Conservation (phyloP, 169 alveolate genomes). For the Eimeria maxima region DNA sequence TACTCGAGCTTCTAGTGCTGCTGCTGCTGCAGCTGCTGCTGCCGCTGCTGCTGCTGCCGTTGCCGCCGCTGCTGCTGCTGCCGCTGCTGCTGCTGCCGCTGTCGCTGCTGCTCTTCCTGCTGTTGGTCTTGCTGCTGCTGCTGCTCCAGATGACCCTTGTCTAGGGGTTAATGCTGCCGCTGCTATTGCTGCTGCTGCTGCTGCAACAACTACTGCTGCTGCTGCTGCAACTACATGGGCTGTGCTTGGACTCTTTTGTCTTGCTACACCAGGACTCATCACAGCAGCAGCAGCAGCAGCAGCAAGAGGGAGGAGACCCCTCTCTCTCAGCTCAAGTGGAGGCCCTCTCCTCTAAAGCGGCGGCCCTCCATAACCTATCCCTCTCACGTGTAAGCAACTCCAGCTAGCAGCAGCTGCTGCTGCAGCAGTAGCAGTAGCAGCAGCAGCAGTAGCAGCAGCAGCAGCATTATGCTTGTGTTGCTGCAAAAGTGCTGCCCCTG, state of each 20-base stretch:
- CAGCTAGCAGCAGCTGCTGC: constrained; percentile 30
- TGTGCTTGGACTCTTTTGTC: neutral
- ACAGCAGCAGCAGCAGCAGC: neutral
- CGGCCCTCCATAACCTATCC: neutral
- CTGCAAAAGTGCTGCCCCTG: too few species aligned
- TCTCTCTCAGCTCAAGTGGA: neutral
- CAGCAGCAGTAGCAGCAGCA: neutral
- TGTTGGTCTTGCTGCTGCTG: too few species aligned
- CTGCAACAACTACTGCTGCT: too few species aligned
- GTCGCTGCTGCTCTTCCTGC: too few species aligned
- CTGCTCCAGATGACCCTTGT: too few species aligned
- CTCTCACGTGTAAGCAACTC: neutral
- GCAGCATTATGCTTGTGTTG: neutral
- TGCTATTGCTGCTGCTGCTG: too few species aligned
- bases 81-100: too few species aligned
- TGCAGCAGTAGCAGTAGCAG: neutral
- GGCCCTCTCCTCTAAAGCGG: neutral
- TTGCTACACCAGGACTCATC: neutral
- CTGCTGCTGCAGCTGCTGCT: neutral
- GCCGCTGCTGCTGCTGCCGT: neutral
- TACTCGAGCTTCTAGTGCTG: neutral
- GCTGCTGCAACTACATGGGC: too few species aligned
- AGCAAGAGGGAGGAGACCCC: neutral
- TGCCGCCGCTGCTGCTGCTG: neutral
- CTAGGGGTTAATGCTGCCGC: too few species aligned